Evolutionary conservation across 345 rosid species (phyloP), one percentile per base, ranked within the genome.

Genomic region (Ceriops decandra): DNA sequence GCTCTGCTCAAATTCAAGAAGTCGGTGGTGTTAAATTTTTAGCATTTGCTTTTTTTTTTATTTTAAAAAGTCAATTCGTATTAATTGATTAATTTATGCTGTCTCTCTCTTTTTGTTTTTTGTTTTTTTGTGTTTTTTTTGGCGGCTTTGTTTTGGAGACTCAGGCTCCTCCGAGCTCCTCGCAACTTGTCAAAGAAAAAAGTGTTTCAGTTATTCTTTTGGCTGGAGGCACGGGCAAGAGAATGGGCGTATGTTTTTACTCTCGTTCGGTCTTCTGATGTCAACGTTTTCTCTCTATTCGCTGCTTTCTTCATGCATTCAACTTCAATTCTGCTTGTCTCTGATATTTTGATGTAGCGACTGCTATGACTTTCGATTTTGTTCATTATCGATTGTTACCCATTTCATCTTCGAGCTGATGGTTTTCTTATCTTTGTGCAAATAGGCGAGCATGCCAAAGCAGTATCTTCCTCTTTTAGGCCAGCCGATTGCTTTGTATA

Each of bases 391-490:
- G 31, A 5, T 77, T 36, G 70, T 68, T 62, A 63, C 46, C 30
- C 35, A 76, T 70, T 80, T 66, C 36, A 64, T 73, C 68, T 72
- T 75, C 74, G 71, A 61, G 72, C 73, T 84, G 80, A 84, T 72
- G 59, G 68, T 64, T 81, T 76, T 77, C 38, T 64, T 77, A 67
- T 92, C 58, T 83, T 82, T 79, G 72, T 82, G 75, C 56, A 68
- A 74, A 79, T 74, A 93, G 98, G 92, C 92, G 57, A 86, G 70
- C 85, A 93, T 93, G 82, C 98, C 98, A 63, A 93, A 93, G 88
- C 98, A 93, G 73, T 93, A 93, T 78, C 92, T 93, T 65, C 97
- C 96, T 7, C 95, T 93, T 66, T 47, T 91, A 27, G 98, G 91
- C 74, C 98, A 88, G 67, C 95, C 97, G 7, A 93, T 93, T 78